Evolutionary conservation across 2,329 filamentous ascomycete species (phyloP), one percentile per base, ranked within the genome.

Genomic region (Calonectria honghensis): DNA sequence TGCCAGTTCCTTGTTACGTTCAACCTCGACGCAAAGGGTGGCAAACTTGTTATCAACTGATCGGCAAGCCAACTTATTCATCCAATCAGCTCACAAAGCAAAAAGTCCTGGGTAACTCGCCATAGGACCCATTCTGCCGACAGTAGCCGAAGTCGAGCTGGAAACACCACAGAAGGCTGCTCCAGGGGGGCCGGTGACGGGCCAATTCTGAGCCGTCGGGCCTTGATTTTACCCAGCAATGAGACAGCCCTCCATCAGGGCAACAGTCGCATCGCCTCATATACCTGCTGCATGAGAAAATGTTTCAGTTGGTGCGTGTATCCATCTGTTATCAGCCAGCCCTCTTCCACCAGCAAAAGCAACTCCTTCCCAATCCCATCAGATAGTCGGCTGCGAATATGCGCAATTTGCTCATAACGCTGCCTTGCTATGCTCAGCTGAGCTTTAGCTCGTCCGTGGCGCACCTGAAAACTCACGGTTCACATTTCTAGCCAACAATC

Each of bases 311-410:
- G 45, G 45, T 24, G 45, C 20, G n/a, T 24, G 45, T 48, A 24
- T 24, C 45, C 20, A 45, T 45, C 45, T 24, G 20, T 13, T 48
- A 48, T 48, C 52, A 57, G 52, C 20, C 16, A 32, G 29, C 52
- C 52, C 52, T 31, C 52, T 57, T 32, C 52, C 52, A 57, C 18
- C 31, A 35, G 31, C 52, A 57, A 57, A 57, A n/a, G 29, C 29
- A 57, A 35, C 29, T 24, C 27, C 29, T 14, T n/a, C 6, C 29
- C 29, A n/a, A 32, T 35, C 29, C 27, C 52, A n/a, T 57, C 45
- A 24, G 18, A 57, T 35, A 57, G 6, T 57, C 31, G 31, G 31
- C 52, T 13, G 18, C 52, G 24, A 35, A 11, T 10, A 11, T 35
- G 29, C 29, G 14, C 13, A 35, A 57, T 32, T 57, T 32, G 29